Evolutionary conservation across 2,329 filamentous ascomycete species (phyloP).

Genomic region (Pezicula radicicola): DNA sequence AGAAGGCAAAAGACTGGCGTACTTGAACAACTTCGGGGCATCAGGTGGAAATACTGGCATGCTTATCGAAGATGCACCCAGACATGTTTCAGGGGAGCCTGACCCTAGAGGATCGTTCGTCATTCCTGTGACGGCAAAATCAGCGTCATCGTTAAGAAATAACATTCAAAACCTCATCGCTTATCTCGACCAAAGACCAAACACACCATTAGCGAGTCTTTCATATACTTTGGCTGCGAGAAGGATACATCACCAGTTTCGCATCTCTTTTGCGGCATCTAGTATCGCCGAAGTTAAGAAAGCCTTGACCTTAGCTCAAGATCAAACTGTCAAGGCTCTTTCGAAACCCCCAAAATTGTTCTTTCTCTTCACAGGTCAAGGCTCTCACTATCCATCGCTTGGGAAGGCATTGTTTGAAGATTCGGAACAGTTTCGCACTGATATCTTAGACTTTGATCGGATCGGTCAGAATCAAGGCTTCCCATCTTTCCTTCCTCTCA

Average conservation of each 20-base stretch:
- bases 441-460: no score
- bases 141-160: slow-evolving; percentile 4
- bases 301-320: slow-evolving; percentile 29
- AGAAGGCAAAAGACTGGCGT: slow-evolving; percentile 1
- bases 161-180: slow-evolving; percentile 10
- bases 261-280: slow-evolving; percentile 43
- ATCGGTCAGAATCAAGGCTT: no score
- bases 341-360: slow-evolving; percentile 14
- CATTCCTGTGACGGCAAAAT: slow-evolving; percentile 45
- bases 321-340: slow-evolving; percentile 42
- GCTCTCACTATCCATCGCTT: slow-evolving; percentile 33
- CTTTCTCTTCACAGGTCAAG: slow-evolving; percentile 40
- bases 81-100: slow-evolving; percentile 29
- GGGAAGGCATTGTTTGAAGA: no score
- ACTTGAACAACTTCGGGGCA: slow-evolving; percentile 45
- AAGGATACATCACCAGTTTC: slow-evolving; percentile 54
- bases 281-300: slow-evolving; percentile 22
- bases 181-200: slow-evolving; percentile 10
- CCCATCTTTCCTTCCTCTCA: no score
- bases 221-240: slow-evolving; percentile 31
- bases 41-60: slow-evolving; percentile 19
- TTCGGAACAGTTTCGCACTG: no score
- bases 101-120: slow-evolving; percentile 35
- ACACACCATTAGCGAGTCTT: slow-evolving; percentile 7
- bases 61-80: slow-evolving; percentile 17